Evolutionary conservation across 2,329 filamentous ascomycete species (phyloP), one percentile per base, ranked within the genome.

Genomic region (Tolypocladium album): DNA sequence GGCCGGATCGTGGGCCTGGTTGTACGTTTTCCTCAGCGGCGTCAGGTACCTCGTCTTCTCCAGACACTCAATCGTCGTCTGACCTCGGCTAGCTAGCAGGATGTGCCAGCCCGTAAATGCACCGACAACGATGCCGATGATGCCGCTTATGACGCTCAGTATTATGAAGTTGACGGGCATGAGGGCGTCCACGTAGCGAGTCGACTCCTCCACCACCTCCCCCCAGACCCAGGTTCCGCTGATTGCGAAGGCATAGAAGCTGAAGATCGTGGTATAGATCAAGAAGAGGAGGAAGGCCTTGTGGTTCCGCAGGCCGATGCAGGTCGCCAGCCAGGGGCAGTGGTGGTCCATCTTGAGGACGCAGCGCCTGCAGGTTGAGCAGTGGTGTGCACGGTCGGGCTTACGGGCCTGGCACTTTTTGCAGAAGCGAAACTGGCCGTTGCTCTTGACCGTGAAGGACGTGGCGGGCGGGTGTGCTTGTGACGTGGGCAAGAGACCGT

Each of bases 331-430:
- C 94, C 94, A 99, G 20, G 94, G 94, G 72, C 94, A 99, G 77
- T 99, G 94, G 74, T 99, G 94, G 72, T 99, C 94, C 94, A 99
- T 99, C 80, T 99, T 99, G 73, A 99, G 81, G 34, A 99, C 92
- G 73, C 94, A 99, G 69, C 89, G 88, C 66, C 88, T 86, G 76
- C 94, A 99, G 4, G 92, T 95, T 13, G 91, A 96, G 81, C 94
- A 99, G 78, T 99, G 94, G 74, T 99, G 94, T 39, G 93, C 87
- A 62, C 94, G 90, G 76, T 99, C 94, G 50, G 94, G 94, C 78
- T 99, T 99, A 64, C 89, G 85, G 58, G 88, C 88, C 76, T 95
- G 90, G 74, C 94, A 99, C 77, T 99, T 99, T 77, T 97, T 97
- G 82, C 94, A 99, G 78, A 88, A 97, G 59, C 94, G 85, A 58